Evolutionary conservation across 2,329 filamentous ascomycete genomes (phyloP), one percentile per base, ranked within the genome.

Genomic region (Sporothrix brunneoviolacea): DNA sequence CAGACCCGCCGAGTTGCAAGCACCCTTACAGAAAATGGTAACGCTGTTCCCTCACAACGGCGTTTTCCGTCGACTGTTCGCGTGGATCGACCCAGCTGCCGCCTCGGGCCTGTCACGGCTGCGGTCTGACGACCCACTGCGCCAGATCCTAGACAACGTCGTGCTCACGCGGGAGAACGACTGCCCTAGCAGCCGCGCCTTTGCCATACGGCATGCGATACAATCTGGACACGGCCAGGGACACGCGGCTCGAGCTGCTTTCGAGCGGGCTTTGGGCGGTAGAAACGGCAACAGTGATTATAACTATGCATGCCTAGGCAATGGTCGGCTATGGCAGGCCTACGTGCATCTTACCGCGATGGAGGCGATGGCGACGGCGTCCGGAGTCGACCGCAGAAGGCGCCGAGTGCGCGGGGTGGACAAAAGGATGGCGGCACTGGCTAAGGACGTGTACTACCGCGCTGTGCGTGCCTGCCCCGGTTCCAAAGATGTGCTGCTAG

Each of bases 81-180:
- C 82, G n/a, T 86, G 83, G 72, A 83, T 87, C 55, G 84, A 91
- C 62, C 54, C 60, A 8, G 74, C 80, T 2, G 28, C 49, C 2
- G 35, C 54, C 15, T 55, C 56, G 38, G 55, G 53, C 15, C 39
- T 57, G n/a, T 40, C 53, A 6, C 55, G 54, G 6, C 79, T 83
- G 8, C 79, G 88, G 38, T 78, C 83, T 21, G 79, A 89, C 54
- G 87, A 94, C 58, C 84, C 88, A 16, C 79, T 94, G 18, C 81
- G 86, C n/a, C 72, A 77, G 6, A 67, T 87, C 8, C 69, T 91
- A 10, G 67, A 75, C 18, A 72, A 74, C 62, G 75, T 75, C 60
- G 65, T 80, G 0, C 64, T 77, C 3, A 56, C 62, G 6, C 44
- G 15, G 28, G 28, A 52, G 7, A 64, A 70, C 46, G 74, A 76